Evolutionary conservation across 202 grass and related monocot genomes (phyloP).

Genomic region (Panicum hallii): DNA sequence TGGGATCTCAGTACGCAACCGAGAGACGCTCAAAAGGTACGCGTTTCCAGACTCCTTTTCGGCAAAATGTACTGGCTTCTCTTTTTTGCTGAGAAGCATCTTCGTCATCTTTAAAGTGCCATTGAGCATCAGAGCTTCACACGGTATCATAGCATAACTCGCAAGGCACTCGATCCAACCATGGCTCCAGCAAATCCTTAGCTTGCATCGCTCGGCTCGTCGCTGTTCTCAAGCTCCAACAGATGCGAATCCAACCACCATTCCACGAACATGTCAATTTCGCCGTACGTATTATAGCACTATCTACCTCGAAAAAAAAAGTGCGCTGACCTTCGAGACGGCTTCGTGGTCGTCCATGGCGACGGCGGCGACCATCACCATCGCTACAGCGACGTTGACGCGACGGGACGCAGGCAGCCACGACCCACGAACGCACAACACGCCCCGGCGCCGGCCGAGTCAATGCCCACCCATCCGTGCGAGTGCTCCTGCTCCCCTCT

Average conservation of each 20-base stretch:
- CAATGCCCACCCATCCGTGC: not conserved
- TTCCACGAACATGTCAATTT: not conserved
- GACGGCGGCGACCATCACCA: not conserved
- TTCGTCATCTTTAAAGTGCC: not conserved
- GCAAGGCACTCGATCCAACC: conserved; percentile 1
- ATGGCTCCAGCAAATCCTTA: too few relatives aligned
- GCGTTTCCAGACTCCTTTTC: not conserved
- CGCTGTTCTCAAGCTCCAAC: too few relatives aligned
- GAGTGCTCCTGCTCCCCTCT: not conserved
- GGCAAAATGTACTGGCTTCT: too few relatives aligned
- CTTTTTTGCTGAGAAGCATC: too few relatives aligned
- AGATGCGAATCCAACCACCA: too few relatives aligned
- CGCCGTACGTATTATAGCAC: not conserved
- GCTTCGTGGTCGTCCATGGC: not conserved
- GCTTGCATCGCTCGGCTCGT: too few relatives aligned
- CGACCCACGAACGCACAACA: not conserved
- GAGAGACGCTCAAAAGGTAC: not conserved
- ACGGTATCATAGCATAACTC: conserved; percentile 11
- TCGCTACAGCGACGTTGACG: not conserved
- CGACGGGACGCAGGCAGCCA: not conserved
- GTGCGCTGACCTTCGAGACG: not conserved
- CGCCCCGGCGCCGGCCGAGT: not conserved
- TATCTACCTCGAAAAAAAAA: not conserved
- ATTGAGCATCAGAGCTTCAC: too few relatives aligned
- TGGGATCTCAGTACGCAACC: not conserved